These are phyloP conservation scores for Syzygium aromaticum DNA, from an alignment of 345 rosid genomes.

Conservation along the genomic window DNA sequence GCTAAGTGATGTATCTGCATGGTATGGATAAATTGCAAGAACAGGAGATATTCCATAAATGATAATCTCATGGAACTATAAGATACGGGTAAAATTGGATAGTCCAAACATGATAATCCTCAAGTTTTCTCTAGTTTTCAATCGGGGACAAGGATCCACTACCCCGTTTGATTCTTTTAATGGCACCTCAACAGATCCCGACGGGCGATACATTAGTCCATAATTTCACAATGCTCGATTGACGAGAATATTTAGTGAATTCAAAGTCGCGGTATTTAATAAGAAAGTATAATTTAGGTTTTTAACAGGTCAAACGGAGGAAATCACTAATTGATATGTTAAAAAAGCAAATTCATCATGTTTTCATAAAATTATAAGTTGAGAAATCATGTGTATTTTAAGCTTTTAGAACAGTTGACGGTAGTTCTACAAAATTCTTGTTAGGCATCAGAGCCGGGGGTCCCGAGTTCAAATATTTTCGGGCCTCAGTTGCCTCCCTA, in stretches of 20 bases:
- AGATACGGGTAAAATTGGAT: background rate
- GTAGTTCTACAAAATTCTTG: too few relatives aligned
- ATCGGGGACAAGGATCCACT: background rate
- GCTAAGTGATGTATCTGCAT: too few relatives aligned
- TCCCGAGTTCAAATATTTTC: too few relatives aligned
- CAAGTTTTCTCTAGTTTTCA: rapidly evolving
- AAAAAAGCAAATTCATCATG: background rate
- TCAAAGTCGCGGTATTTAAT: background rate
- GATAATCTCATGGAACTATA: background rate
- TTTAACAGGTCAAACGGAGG: rapidly evolving
- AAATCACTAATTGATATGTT: background rate
- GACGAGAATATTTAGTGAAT: rapidly evolving
- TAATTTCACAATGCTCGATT: background rate
- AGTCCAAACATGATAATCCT: background rate
- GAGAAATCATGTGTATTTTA: background rate
- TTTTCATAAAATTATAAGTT: background rate
- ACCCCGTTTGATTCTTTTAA: background rate
- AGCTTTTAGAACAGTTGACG: too few relatives aligned
- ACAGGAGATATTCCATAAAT: background rate
- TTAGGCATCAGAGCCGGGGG: too few relatives aligned
- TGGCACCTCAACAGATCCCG: background rate
- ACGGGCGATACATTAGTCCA: background rate
- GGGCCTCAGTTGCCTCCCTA: too few relatives aligned
- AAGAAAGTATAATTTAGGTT: too few relatives aligned
- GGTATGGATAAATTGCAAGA: background rate